These are phyloP conservation scores for Entomophthora muscae DNA, from an alignment of 371 early-diverging fungal species.

Conservation along the genomic window DNA sequence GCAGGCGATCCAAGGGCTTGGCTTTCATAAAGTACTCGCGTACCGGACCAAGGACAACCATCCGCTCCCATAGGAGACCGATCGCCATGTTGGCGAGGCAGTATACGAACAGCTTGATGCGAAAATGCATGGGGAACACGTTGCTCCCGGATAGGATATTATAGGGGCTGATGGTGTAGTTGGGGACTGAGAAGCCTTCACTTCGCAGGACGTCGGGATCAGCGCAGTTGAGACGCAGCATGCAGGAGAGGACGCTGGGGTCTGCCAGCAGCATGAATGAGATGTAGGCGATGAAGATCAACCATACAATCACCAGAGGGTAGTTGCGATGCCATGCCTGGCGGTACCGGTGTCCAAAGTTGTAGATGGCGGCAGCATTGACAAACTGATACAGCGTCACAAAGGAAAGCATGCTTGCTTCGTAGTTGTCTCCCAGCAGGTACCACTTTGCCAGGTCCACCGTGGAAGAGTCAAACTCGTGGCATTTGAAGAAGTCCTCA, in stretches of 20 bases:
- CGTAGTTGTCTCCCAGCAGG: slow-evolving; percentile 60
- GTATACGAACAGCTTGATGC: slow-evolving; percentile 32
- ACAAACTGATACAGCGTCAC: slow-evolving; percentile 40
- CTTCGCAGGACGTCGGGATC: slow-evolving; percentile 17
- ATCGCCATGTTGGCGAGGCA: slow-evolving; percentile 17
- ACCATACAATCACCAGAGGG: slow-evolving; percentile 28
- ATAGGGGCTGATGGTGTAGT: slow-evolving; percentile 26
- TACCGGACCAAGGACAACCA: slow-evolving; percentile 20
- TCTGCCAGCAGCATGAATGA: slow-evolving; percentile 36
- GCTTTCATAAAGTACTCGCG: slow-evolving; percentile 7
- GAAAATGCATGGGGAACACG: slow-evolving; percentile 34
- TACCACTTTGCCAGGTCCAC: slow-evolving; percentile 53
- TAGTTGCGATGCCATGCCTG: slow-evolving; percentile 35
- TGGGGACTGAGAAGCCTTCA: slow-evolving; percentile 21
- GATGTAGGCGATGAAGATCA: slow-evolving; percentile 26
- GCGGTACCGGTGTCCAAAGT: slow-evolving; percentile 47
- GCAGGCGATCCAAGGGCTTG: background rate
- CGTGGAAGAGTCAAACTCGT: slow-evolving; percentile 39
- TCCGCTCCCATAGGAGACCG: slow-evolving; percentile 14
- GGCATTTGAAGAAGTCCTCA: slow-evolving; percentile 47
- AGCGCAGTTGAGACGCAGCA: slow-evolving; percentile 56
- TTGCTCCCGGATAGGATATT: slow-evolving; percentile 43
- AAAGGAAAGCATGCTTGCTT: slow-evolving; percentile 30
- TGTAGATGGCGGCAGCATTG: slow-evolving; percentile 39
- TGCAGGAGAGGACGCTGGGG: slow-evolving; percentile 48